Base-by-base conservation (phyloP, 2,329 filamentous ascomycete genomes). In the Paecilomyces sp. region DNA sequence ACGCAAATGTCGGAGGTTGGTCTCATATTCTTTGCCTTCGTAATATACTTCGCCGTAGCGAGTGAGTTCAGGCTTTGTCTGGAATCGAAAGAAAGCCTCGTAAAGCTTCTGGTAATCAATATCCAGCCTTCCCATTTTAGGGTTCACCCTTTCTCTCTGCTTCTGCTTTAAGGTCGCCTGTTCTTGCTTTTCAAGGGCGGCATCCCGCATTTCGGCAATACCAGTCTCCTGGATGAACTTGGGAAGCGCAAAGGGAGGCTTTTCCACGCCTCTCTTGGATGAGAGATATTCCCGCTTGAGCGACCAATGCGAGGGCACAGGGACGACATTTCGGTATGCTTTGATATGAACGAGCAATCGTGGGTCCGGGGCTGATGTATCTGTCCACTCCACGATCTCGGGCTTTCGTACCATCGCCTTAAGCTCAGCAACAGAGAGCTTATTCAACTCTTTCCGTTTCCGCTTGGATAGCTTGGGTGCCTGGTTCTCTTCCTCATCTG, bases 1-100 rank as follows among this genome's bases (percentile, higher is more conserved):
- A 64, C 92, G 87, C 61, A 97, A 85, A 76, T 97, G 90, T 67
- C 90, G 88, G 64, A 96, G 84, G 72, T 97, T 96, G 0, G 94
- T 96, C 76, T 99, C 94, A 71, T 91, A 94, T 73, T 99, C 94
- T 75, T 99, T 99, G 72, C 94, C 94, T 76, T 99, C 94, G 74
- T 97, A 97, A 76, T 99, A 99, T n/a, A 99, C 92, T 75, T 99
- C 94, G 50, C 94, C 94, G 68, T 96, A 99, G 52, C 92, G 85
- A 33, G 94, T 97, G 63, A 99, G 79, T 67, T 92, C 88, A 0
- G 94, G 94, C 77, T 99, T 99, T 50, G 91, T 96, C 78, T 99
- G 94, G 72, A 96, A 95, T 61, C 92, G 86, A 81, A 99, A 99
- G 80, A 99, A 99, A 3, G 94, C 94, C 72, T 97, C 94, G 77